Conservation (phyloP, 2,329 filamentous ascomycete genomes). For the Fusarium circinatum region DNA sequence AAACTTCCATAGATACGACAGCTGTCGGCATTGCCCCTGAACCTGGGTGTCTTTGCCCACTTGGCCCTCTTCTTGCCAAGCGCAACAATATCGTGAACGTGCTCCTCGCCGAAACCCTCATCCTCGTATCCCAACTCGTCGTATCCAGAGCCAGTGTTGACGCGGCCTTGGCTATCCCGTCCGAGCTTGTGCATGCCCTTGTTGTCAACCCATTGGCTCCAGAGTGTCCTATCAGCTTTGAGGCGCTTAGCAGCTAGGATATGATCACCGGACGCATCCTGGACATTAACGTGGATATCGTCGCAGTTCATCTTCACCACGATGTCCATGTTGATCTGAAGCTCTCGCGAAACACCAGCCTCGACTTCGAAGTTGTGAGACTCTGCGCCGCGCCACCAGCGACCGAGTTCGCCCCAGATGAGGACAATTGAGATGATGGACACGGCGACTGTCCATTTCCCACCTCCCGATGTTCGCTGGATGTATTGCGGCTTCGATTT, state of each 20-base stretch:
- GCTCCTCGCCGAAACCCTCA: constrained; percentile 79
- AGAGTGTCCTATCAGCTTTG: constrained; percentile 79
- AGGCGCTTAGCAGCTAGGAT: constrained; percentile 84
- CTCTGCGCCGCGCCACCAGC: constrained; percentile 87
- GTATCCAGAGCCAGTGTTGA: constrained; percentile 62
- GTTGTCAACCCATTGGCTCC: constrained; percentile 81
- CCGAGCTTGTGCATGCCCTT: constrained; percentile 73
- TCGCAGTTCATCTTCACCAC: constrained; percentile 88
- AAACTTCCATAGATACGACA: constrained; percentile 92
- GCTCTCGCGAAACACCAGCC: constrained; percentile 84
- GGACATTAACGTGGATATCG: constrained; percentile 94
- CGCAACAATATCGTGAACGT: constrained; percentile 90
- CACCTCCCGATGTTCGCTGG: constrained; percentile 83
- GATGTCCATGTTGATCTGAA: constrained; percentile 97
- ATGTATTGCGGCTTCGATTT: constrained; percentile 97
- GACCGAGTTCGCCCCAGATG: constrained; percentile 77
- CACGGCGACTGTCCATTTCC: constrained; percentile 92
- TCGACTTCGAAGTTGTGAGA: constrained; percentile 93
- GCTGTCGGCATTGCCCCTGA: constrained; percentile 72
- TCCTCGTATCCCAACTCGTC: constrained; percentile 61
- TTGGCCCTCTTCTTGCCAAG: constrained; percentile 72
- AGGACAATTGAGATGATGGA: constrained; percentile 78
- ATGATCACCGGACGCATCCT: constrained; percentile 92
- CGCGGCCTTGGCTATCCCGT: constrained; percentile 62
- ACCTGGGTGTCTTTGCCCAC: constrained; percentile 78